These are phyloP conservation scores for Solanum lycopersicoides DNA, from an alignment of 257 asterid species.

Conservation along the genomic window DNA sequence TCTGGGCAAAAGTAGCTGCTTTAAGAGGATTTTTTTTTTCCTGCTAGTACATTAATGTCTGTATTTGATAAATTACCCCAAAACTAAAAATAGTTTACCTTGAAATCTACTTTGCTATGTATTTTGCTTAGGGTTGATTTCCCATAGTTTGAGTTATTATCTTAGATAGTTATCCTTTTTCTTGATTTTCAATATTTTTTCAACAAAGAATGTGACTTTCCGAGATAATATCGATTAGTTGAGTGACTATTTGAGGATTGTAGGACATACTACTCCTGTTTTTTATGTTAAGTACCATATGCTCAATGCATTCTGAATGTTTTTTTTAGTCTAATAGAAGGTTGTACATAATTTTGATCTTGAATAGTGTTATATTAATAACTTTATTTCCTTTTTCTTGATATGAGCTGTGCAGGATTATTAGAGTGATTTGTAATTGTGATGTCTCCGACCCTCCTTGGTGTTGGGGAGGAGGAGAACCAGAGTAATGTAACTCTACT, in stretches of 20 bases:
- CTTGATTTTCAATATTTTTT: background rate
- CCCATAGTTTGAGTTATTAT: background rate
- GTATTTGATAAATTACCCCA: background rate
- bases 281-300: background rate
- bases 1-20: background rate
- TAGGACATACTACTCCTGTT: background rate
- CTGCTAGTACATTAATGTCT: background rate
- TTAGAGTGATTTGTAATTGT: constrained; percentile 11
- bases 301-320: background rate
- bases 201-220: background rate
- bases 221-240: background rate
- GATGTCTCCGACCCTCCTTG: constrained; percentile 52
- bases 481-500: constrained; percentile 36
- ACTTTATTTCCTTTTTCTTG: background rate
- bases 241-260: background rate
- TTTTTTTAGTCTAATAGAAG: background rate
- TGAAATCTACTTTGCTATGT: background rate
- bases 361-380: background rate
- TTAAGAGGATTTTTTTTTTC: background rate
- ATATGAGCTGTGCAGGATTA: constrained; percentile 9
- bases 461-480: constrained; percentile 36
- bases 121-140: background rate
- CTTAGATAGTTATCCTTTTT: background rate
- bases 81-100: background rate
- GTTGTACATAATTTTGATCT: background rate